These are phyloP conservation scores for Pezicula neosporulosa DNA, from an alignment of 2,329 filamentous ascomycete species.

Conservation along the genomic window DNA sequence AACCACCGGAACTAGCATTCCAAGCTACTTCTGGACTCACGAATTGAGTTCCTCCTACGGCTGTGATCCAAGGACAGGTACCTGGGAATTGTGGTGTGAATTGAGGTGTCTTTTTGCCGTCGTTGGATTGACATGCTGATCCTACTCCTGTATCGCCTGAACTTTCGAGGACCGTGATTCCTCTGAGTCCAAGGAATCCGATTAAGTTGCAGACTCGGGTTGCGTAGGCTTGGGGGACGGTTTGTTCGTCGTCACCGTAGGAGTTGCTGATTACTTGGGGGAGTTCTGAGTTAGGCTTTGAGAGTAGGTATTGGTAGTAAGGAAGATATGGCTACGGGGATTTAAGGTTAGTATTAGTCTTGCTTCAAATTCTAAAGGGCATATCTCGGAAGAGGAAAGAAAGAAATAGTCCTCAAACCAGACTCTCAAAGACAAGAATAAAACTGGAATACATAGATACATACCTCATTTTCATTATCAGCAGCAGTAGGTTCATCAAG, in stretches of 20 bases:
- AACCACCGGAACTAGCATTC: conserved; percentile 48
- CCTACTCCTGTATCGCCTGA: conserved; percentile 50
- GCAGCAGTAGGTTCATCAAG: conserved; percentile 17
- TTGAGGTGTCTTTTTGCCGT: conserved; percentile 48
- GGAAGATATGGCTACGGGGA: conserved; percentile 44
- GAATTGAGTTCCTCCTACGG: conserved; percentile 21
- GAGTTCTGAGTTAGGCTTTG: conserved; percentile 35
- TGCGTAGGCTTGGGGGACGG: conserved; percentile 50
- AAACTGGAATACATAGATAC: no score
- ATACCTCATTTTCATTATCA: conserved; percentile 41
- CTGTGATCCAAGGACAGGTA: conserved; percentile 32
- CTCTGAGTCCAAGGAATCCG: conserved; percentile 48
- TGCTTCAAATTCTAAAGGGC: no score
- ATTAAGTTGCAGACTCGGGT: conserved; percentile 49
- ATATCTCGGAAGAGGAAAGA: no score
- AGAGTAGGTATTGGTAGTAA: conserved; percentile 49
- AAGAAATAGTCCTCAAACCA: no score
- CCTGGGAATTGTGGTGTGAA: conserved; percentile 55
- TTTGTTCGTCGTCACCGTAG: conserved; percentile 56
- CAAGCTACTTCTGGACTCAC: conserved; percentile 32
- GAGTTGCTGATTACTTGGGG: conserved; percentile 56
- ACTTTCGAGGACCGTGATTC: conserved; percentile 46
- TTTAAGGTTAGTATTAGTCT: no score
- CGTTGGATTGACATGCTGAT: conserved; percentile 47
- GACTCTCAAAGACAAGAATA: no score